Conservation (phyloP, 257 asterid species). For the Lithospermum erythrorhizon region DNA sequence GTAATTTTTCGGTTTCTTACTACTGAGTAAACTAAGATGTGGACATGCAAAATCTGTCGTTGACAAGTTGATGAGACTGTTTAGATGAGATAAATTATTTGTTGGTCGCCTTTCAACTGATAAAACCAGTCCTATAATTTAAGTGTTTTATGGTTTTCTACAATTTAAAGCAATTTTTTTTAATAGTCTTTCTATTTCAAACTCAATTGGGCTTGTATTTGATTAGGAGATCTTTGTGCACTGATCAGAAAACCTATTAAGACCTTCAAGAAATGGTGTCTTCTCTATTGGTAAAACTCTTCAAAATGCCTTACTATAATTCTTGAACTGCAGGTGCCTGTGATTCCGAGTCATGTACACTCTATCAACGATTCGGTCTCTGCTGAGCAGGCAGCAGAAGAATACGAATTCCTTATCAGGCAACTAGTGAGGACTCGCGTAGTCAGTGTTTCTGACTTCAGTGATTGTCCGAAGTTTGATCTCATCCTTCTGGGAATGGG, state of each 20-base stretch:
- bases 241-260: background rate
- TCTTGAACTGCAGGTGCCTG: too few relatives aligned
- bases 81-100: background rate
- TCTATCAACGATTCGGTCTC: slow-evolving; percentile 58
- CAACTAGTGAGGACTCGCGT: slow-evolving; percentile 77
- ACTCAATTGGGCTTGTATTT: background rate
- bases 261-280: too few relatives aligned
- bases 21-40: background rate
- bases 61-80: background rate
- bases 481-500: slow-evolving; percentile 65
- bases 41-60: background rate
- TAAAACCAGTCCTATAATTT: too few relatives aligned
- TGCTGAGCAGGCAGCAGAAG: slow-evolving; percentile 84
- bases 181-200: background rate
- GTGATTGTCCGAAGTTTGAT: slow-evolving; percentile 57
- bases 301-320: too few relatives aligned
- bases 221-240: background rate
- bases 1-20: slow-evolving; percentile 16
- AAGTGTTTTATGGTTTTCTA: too few relatives aligned
- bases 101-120: background rate
- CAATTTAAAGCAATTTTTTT: too few relatives aligned
- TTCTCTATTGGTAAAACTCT: too few relatives aligned
- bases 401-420: slow-evolving; percentile 66
- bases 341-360: slow-evolving; percentile 16
- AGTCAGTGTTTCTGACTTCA: slow-evolving; percentile 35